These are phyloP conservation scores for Trichoderma simmonsii DNA, from an alignment of 2,329 filamentous ascomycete species.

Conservation along the genomic window DNA sequence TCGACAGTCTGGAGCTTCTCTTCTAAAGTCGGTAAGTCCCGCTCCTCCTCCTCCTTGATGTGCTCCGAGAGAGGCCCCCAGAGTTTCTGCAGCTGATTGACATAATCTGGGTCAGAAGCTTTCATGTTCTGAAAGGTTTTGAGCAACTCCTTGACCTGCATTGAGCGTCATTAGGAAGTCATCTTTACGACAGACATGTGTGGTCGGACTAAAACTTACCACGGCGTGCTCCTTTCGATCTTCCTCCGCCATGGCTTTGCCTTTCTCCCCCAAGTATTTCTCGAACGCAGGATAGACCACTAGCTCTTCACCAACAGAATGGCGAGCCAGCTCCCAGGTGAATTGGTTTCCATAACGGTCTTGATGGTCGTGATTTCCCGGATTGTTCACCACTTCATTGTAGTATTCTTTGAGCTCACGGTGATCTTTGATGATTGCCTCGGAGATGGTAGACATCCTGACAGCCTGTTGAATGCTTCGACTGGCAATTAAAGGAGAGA, in stretches of 20 bases:
- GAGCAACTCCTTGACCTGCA: not conserved
- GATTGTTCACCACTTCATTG: slow-evolving; percentile 37
- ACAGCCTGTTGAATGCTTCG: not conserved
- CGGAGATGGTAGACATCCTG: slow-evolving; percentile 28
- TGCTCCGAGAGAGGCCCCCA: not conserved
- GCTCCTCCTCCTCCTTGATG: slow-evolving; percentile 2
- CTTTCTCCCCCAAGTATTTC: not conserved
- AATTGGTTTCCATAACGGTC: slow-evolving; percentile 46
- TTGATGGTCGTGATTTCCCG: slow-evolving; percentile 36
- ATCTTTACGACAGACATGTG: not conserved
- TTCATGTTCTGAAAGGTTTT: not conserved
- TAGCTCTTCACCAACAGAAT: slow-evolving; percentile 47
- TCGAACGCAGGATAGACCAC: slow-evolving; percentile 28
- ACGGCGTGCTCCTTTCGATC: not conserved
- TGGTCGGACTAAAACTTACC: not conserved
- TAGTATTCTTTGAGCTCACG: slow-evolving; percentile 37
- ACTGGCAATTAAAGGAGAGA: not conserved
- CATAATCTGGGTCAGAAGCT: not conserved
- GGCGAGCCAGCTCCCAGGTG: slow-evolving; percentile 47
- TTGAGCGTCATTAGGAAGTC: not conserved
- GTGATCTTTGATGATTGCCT: slow-evolving; percentile 31
- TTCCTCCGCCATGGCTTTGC: not conserved
- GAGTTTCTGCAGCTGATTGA: not conserved
- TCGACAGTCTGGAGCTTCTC: not conserved
- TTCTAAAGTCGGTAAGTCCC: not conserved